Evolutionary conservation across 1,284 basidiomycete species (phyloP).

Genomic region (Wallemia hederae): DNA sequence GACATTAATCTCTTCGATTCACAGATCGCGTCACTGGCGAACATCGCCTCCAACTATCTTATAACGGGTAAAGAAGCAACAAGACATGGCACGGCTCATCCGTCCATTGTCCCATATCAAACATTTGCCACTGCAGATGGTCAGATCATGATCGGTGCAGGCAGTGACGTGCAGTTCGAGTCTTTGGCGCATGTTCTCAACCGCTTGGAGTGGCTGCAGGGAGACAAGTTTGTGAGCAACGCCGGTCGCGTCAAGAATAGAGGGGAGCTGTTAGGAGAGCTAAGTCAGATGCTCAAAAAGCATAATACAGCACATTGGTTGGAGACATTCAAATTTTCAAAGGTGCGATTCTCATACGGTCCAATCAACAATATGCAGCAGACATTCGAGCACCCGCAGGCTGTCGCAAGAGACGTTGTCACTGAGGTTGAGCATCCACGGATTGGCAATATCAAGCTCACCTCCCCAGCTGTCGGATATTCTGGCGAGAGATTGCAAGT

Average conservation of each 20-base stretch:
- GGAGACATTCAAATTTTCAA: constrained; percentile 11
- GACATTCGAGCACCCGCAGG: constrained; percentile 78
- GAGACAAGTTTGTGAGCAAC: constrained; percentile 42
- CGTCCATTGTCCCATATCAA: constrained; percentile 58
- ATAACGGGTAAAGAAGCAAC: constrained; percentile 57
- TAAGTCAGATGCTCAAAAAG: constrained; percentile 31
- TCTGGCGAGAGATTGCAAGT: constrained; percentile 53
- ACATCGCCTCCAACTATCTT: constrained; percentile 79
- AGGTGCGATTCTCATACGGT: constrained; percentile 26
- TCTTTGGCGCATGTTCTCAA: constrained; percentile 30
- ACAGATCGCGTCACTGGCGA: constrained; percentile 67
- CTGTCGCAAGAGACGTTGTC: constrained; percentile 29
- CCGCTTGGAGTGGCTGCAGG: constrained; percentile 27
- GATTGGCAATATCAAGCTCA: constrained; percentile 55
- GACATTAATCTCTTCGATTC: constrained; percentile 68
- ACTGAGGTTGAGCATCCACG: constrained; percentile 42
- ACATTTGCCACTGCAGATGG: constrained; percentile 65
- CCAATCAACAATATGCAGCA: constrained; percentile 75
- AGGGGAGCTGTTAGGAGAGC: constrained; percentile 35
- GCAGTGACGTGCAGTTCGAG: constrained; percentile 55
- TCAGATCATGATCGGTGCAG: constrained; percentile 80
- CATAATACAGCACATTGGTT: constrained; percentile 41
- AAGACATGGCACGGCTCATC: constrained; percentile 73
- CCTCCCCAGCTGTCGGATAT: constrained; percentile 60
- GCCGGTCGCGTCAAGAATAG: constrained; percentile 45